Conservation (phyloP, 2,329 filamentous ascomycete species). For the Xylariaceae sp. region DNA sequence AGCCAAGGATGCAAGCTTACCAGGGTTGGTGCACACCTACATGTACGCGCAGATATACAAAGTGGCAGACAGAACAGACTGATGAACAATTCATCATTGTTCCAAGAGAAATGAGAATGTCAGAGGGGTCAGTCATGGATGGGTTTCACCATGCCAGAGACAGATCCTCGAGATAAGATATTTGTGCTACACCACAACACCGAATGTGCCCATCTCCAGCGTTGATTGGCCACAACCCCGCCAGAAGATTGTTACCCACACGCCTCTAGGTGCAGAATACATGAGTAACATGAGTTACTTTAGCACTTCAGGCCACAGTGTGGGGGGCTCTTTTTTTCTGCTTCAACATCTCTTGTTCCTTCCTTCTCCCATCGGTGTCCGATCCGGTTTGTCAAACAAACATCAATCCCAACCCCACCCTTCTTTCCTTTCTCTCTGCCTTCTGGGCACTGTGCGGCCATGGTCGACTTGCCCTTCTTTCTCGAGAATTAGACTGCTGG, state of each 20-base stretch:
- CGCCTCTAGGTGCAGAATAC: background rate
- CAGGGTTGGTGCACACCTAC: too few relatives aligned
- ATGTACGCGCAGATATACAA: too few relatives aligned
- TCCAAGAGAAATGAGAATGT: too few relatives aligned
- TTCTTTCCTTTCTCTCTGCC: background rate
- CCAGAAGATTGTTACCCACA: background rate
- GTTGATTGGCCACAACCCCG: slow-evolving; percentile 11
- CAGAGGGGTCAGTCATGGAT: background rate
- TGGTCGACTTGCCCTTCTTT: too few relatives aligned
- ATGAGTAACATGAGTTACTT: too few relatives aligned
- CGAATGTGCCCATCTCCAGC: slow-evolving; percentile 5
- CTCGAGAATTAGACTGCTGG: too few relatives aligned
- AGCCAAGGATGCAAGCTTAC: too few relatives aligned
- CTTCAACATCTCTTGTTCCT: slow-evolving; percentile 1
- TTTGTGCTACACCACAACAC: background rate
- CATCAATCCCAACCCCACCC: background rate
- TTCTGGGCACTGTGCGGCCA: background rate
- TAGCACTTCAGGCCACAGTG: too few relatives aligned
- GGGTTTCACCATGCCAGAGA: background rate
- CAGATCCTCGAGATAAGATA: background rate
- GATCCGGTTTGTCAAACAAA: background rate
- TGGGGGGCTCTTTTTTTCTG: too few relatives aligned
- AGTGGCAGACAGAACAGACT: too few relatives aligned
- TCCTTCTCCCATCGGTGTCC: slow-evolving; percentile 2
- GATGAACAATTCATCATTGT: too few relatives aligned